Percentiles rank a stretch among this genome's conserved stretches.
phyloP scores from a whole-genome alignment of 1,139 yeast genomes.

The Hanseniaspora sp. region DNA sequence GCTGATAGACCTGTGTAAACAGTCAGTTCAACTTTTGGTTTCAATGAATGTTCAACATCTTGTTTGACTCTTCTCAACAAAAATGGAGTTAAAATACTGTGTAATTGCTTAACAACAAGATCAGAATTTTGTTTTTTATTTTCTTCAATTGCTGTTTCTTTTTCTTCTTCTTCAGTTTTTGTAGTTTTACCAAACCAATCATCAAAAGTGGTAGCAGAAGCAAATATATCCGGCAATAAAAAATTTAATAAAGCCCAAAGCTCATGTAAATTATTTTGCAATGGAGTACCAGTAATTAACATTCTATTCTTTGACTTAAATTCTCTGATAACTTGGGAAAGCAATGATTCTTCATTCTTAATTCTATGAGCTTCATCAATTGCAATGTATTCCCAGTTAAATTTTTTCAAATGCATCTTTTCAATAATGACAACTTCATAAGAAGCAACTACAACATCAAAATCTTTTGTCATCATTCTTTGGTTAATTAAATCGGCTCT shows the following conservation, averaged over 20 bases:
- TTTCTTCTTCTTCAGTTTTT: constrained; percentile 28
- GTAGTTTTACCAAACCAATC: constrained; percentile 46
- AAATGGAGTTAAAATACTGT: constrained; percentile 73
- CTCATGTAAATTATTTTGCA: constrained; percentile 68
- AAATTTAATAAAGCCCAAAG: constrained; percentile 72
- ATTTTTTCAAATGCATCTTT: constrained; percentile 50
- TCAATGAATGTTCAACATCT: constrained; percentile 65
- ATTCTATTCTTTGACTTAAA: constrained; percentile 61
- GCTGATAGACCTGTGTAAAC: constrained; percentile 64
- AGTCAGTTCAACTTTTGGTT: constrained; percentile 65
- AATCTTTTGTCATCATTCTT: constrained; percentile 47
- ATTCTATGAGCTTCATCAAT: constrained; percentile 77
- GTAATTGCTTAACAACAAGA: constrained; percentile 70
- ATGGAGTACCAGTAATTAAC: constrained; percentile 70
- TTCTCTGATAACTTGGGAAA: constrained; percentile 64
- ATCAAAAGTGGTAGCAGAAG: constrained; percentile 63
- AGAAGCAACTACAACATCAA: constrained; percentile 63
- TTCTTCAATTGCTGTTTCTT: constrained; percentile 27
- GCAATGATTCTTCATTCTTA: constrained; percentile 62
- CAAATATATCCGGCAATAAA: constrained; percentile 64
- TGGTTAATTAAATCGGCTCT: constrained; percentile 45
- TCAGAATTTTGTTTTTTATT: constrained; percentile 41
- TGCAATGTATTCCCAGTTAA: constrained; percentile 63
- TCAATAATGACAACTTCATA: constrained; percentile 71
- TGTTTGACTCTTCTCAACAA: constrained; percentile 63